A percentile compares a stretch with the other conserved stretches of the same genome.
These are phyloP conservation scores for Pseudomonodictys pantanalensis DNA, from an alignment of 495 filamentous ascomycete genomes.

Conservation along the genomic window DNA sequence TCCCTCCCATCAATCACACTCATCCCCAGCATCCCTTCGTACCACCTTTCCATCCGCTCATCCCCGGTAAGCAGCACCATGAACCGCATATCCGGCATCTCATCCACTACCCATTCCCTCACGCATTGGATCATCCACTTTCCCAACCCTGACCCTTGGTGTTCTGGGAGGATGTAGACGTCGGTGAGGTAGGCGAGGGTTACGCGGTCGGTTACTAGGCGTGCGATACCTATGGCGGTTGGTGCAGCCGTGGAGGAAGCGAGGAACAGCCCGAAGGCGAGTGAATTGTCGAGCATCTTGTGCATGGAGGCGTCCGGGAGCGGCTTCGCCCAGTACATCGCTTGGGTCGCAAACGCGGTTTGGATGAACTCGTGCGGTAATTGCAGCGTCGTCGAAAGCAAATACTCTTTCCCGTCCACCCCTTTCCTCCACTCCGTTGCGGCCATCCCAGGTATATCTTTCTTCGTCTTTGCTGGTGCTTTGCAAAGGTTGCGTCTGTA, in stretches of 20 bases:
- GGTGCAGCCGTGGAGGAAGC: neutral
- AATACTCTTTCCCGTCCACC: too few relatives aligned
- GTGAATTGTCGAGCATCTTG: constrained; percentile 35
- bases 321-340: constrained; percentile 38
- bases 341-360: constrained; percentile 30
- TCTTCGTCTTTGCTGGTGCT: too few relatives aligned
- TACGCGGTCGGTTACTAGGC: constrained; percentile 62
- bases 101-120: constrained; percentile 48
- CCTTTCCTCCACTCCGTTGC: too few relatives aligned
- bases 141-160: constrained; percentile 60
- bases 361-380: constrained; percentile 37
- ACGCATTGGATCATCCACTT: constrained; percentile 60
- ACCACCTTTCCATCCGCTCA: constrained; percentile 9
- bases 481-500: too few relatives aligned
- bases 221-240: constrained; percentile 56
- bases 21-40: constrained; percentile 30
- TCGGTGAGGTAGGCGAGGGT: constrained; percentile 70
- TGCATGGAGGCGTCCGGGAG: constrained; percentile 19
- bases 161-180: constrained; percentile 57
- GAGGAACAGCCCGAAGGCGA: constrained; percentile 36
- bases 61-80: constrained; percentile 22
- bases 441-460: too few relatives aligned
- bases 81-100: constrained; percentile 58
- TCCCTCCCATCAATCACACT: too few relatives aligned
- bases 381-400: too few relatives aligned